Percentiles rank a stretch among this genome's conserved stretches.
Conservation (phyloP, 2,329 filamentous ascomycete species). For the Colletotrichum liriopes region DNA sequence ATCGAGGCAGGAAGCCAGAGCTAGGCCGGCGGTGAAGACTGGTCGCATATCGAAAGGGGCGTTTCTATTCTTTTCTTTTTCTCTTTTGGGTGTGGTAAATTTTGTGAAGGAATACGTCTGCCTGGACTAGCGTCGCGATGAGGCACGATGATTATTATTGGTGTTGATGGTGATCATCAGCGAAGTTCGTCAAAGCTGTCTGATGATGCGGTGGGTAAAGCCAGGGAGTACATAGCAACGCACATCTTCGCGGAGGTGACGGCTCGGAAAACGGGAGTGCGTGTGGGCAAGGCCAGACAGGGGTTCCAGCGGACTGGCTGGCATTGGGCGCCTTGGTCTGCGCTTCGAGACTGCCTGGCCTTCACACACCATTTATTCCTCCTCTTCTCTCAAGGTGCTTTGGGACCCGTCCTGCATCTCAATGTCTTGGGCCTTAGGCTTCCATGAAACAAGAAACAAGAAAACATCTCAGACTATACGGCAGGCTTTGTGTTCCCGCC, state of each 20-base stretch:
- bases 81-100: background rate
- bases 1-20: constrained; percentile 18
- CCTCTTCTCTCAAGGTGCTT: background rate
- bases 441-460: constrained; percentile 9
- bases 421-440: background rate
- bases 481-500: constrained; percentile 16
- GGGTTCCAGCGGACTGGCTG: constrained; percentile 11
- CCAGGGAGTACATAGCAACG: background rate
- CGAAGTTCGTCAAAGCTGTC: constrained; percentile 9
- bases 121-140: constrained; percentile 1
- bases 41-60: constrained; percentile 15
- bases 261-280: background rate
- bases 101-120: constrained; percentile 3
- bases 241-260: background rate
- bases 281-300: background rate
- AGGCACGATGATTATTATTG: background rate
- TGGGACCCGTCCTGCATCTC: background rate
- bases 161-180: background rate
- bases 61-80: no score
- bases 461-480: background rate
- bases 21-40: background rate
- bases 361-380: background rate
- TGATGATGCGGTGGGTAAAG: background rate
- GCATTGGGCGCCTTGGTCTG: background rate
- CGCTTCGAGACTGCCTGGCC: constrained; percentile 1